These are phyloP conservation scores for Collybia nuda DNA, from an alignment of 768 basidiomycete genomes.

Conservation along the genomic window DNA sequence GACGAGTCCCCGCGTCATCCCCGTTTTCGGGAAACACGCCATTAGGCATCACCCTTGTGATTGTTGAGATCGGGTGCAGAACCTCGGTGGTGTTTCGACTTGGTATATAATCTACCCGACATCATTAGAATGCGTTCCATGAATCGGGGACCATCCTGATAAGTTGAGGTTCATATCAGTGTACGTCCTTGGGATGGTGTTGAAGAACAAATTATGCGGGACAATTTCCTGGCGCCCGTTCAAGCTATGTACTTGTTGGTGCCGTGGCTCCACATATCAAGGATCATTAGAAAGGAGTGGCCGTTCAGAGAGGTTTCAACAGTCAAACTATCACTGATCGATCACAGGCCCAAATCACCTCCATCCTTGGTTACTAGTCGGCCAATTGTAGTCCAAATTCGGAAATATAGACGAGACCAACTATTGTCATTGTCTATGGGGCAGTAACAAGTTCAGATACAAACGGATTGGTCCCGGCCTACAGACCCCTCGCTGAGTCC, in stretches of 20 bases:
- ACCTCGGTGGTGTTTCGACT: constrained; percentile 8
- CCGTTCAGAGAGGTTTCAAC: no score
- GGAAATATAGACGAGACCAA: no score
- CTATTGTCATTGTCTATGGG: no score
- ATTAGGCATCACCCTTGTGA: constrained; percentile 11
- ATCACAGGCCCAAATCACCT: no score
- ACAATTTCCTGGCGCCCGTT: background rate
- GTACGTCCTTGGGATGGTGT: background rate
- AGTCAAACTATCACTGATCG: no score
- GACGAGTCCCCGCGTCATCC: constrained; percentile 3
- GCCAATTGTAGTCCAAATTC: no score
- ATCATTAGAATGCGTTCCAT: constrained; percentile 17
- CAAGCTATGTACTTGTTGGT: background rate
- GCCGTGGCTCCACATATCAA: background rate
- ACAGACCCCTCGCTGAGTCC: no score
- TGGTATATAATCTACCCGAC: constrained; percentile 21
- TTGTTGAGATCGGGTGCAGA: constrained; percentile 3
- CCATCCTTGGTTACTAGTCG: no score
- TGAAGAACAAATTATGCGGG: no score
- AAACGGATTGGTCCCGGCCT: no score
- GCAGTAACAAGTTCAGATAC: no score
- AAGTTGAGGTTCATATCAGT: constrained; percentile 15
- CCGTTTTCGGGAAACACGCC: background rate
- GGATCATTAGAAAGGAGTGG: no score
- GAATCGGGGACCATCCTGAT: constrained; percentile 11